phyloP scores from a whole-genome alignment of 2,329 filamentous ascomycete species.

The Mollisia scopiformis region DNA sequence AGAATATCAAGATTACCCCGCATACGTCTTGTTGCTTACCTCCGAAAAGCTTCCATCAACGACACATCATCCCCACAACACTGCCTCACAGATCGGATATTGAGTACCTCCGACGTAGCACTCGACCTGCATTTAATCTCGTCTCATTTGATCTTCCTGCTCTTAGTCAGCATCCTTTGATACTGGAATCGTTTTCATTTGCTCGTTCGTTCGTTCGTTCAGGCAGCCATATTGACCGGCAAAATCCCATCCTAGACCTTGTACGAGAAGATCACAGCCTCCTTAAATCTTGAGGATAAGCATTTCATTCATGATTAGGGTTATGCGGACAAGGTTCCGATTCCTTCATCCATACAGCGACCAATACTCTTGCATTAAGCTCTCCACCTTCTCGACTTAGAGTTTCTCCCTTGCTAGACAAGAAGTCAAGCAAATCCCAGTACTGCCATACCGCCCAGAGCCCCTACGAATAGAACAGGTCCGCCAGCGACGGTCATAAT shows the following conservation, averaged over 20 bases:
- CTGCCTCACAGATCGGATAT: background rate
- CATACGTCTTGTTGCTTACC: no score
- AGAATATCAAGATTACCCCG: no score
- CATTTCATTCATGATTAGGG: background rate
- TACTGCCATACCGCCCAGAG: background rate
- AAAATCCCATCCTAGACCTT: background rate
- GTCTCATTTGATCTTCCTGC: background rate
- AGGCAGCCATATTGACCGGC: background rate
- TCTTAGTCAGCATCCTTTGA: no score
- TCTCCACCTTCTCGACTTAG: background rate
- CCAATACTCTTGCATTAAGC: background rate
- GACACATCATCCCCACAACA: background rate
- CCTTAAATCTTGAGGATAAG: background rate
- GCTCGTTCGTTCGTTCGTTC: no score
- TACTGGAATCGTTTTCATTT: background rate
- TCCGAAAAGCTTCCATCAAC: background rate
- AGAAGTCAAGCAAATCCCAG: background rate
- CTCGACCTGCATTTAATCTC: background rate
- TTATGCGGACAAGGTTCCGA: background rate
- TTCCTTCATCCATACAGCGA: background rate
- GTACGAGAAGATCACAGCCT: background rate
- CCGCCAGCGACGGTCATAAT: background rate
- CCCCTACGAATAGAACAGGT: background rate
- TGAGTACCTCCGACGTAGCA: background rate
- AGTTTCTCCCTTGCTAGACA: background rate